Evolutionary conservation across 202 grass and related monocot genomes (phyloP).

Genomic region (Thinopyrum obtusiflorum): DNA sequence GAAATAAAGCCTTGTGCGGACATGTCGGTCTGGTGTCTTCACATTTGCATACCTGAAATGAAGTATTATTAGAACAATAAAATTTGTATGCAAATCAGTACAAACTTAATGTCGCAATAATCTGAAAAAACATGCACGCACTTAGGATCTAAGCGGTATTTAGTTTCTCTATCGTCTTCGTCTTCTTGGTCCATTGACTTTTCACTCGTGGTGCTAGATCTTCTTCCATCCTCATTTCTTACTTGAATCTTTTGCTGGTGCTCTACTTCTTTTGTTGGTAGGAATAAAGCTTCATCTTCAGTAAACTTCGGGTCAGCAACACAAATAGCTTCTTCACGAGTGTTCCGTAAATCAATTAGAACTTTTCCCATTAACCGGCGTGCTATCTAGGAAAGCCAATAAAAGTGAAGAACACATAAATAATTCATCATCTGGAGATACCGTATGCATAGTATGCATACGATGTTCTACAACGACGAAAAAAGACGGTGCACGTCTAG

Average conservation of each 20-base stretch:
- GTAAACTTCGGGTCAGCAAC: slow-evolving; percentile 67
- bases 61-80: slow-evolving; percentile 35
- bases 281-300: slow-evolving; percentile 54
- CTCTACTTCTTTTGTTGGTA: slow-evolving; percentile 60
- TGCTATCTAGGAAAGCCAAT: slow-evolving; percentile 59
- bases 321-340: slow-evolving; percentile 92
- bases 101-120: not conserved
- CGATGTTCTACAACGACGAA: not conserved
- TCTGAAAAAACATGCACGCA: slow-evolving; percentile 33
- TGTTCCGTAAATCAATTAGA: slow-evolving; percentile 91
- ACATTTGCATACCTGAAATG: slow-evolving; percentile 95
- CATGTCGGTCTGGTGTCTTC: slow-evolving; percentile 93
- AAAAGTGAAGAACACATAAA: slow-evolving; percentile 1
- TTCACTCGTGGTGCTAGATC: slow-evolving; percentile 72
- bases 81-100: slow-evolving; percentile 24
- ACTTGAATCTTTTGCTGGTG: slow-evolving; percentile 50
- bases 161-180: slow-evolving; percentile 98
- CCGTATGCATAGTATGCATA: slow-evolving; percentile 5
- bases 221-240: slow-evolving; percentile 77
- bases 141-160: slow-evolving; percentile 98
- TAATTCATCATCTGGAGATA: not conserved
- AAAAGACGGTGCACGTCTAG: not conserved
- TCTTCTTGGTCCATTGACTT: slow-evolving; percentile 84
- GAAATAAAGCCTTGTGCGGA: slow-evolving; percentile 99
- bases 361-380: slow-evolving; percentile 95